A percentile compares a stretch with the other conserved stretches of the same genome.
phyloP scores from a whole-genome alignment of 2,329 filamentous ascomycete species.

The Trichoderma asperellum region DNA sequence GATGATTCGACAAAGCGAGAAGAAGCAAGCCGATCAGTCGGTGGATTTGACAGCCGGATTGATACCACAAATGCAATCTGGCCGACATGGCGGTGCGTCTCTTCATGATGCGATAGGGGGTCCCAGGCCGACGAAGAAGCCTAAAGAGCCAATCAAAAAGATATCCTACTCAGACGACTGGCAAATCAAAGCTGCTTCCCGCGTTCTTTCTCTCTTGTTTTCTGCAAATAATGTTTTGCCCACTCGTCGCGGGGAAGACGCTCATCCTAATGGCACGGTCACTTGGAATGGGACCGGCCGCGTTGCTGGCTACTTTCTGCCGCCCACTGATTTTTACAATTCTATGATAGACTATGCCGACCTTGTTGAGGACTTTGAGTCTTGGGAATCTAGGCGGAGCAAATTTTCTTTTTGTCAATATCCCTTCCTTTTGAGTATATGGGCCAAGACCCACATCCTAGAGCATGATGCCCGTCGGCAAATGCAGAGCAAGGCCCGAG shows the following conservation, averaged over 20 bases:
- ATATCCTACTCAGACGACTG: slow-evolving; percentile 80
- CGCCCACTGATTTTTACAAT: slow-evolving; percentile 86
- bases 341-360: slow-evolving; percentile 85
- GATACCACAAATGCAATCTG: slow-evolving; percentile 71
- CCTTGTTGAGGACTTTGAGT: slow-evolving; percentile 81
- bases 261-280: slow-evolving; percentile 23
- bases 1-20: slow-evolving; percentile 70
- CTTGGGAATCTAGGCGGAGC: slow-evolving; percentile 75
- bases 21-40: slow-evolving; percentile 59
- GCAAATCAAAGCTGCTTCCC: slow-evolving; percentile 82
- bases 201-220: slow-evolving; percentile 80
- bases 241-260: slow-evolving; percentile 42
- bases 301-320: slow-evolving; percentile 66
- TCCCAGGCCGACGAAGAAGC: slow-evolving; percentile 55
- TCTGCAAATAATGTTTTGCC: slow-evolving; percentile 70
- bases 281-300: slow-evolving; percentile 34
- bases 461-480: slow-evolving; percentile 86
- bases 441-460: slow-evolving; percentile 87
- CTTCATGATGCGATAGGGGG: slow-evolving; percentile 76
- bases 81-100: slow-evolving; percentile 69
- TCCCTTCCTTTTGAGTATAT: slow-evolving; percentile 88
- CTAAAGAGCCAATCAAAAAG: slow-evolving; percentile 58
- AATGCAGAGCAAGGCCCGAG: slow-evolving; percentile 85
- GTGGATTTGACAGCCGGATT: slow-evolving; percentile 68
- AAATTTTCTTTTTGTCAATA: slow-evolving; percentile 92